phyloP scores from a whole-genome alignment of 352 stramenopile genomes.

The Phytophthora agathidicida region DNA sequence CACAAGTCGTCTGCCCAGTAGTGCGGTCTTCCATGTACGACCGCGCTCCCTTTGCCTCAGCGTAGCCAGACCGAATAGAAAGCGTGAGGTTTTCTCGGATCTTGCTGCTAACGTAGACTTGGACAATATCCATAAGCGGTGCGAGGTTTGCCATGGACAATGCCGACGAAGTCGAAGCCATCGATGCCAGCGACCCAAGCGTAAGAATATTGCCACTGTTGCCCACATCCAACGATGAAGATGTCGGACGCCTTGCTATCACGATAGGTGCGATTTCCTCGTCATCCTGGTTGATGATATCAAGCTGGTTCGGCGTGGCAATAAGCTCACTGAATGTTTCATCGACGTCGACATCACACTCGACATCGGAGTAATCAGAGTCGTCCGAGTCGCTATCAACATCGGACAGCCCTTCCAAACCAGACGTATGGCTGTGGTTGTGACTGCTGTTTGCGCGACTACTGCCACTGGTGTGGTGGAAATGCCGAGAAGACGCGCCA shows the following conservation, averaged over 20 bases:
- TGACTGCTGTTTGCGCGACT: constrained; percentile 42
- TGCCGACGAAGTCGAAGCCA: constrained; percentile 29
- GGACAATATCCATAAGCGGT: constrained; percentile 53
- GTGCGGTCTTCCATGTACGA: constrained; percentile 91
- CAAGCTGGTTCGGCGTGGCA: constrained; percentile 54
- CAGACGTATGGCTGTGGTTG: constrained; percentile 36
- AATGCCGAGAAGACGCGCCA: constrained; percentile 44
- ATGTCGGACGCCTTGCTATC: constrained; percentile 23
- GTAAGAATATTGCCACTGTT: constrained; percentile 27
- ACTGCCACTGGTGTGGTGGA: constrained; percentile 38
- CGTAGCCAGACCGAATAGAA: constrained; percentile 79
- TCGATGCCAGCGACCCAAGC: constrained; percentile 22
- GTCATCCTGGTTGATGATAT: constrained; percentile 65
- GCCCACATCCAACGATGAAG: constrained; percentile 41
- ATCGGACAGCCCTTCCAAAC: constrained; percentile 31
- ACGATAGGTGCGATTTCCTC: constrained; percentile 68
- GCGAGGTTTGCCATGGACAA: constrained; percentile 20
- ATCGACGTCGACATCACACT: constrained; percentile 87
- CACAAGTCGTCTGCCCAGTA: constrained; percentile 54
- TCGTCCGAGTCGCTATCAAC: constrained; percentile 57
- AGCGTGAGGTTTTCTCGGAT: constrained; percentile 82
- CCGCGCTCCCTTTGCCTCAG: constrained; percentile 82
- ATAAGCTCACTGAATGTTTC: constrained; percentile 89
- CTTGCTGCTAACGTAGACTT: constrained; percentile 90
- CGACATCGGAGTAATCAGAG: constrained; percentile 85